phyloP scores from a whole-genome alignment of 164 flowering plant species.

The Liriodendron chinense region DNA sequence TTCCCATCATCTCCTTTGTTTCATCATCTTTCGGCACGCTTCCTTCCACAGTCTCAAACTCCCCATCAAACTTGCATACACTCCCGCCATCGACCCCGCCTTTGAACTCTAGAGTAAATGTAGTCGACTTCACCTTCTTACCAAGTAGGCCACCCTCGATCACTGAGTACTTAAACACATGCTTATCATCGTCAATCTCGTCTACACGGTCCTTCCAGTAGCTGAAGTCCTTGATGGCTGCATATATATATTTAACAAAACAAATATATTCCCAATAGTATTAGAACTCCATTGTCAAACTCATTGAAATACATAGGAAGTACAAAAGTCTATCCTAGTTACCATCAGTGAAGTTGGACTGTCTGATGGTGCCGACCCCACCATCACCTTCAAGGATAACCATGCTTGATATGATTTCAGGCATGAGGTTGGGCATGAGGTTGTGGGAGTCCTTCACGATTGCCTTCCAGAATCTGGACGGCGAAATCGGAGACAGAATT shows the following conservation, averaged over 20 bases:
- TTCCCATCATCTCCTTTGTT: background rate
- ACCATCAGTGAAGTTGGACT: constrained; percentile 9
- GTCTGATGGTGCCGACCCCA: background rate
- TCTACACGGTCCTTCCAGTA: constrained; percentile 4
- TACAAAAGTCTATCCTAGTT: background rate
- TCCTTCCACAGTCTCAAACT: constrained; percentile 3
- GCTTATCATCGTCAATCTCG: no score
- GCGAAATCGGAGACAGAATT: background rate
- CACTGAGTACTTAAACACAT: background rate
- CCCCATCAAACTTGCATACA: background rate
- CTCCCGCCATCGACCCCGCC: background rate
- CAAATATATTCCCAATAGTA: no score
- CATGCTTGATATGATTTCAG: background rate
- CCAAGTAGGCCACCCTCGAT: constrained; percentile 9
- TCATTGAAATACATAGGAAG: background rate
- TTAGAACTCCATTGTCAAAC: no score
- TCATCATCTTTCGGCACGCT: background rate
- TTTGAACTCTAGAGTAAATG: constrained; percentile 2
- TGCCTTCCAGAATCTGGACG: background rate
- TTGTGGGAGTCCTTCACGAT: constrained; percentile 3
- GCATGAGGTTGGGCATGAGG: constrained; percentile 7
- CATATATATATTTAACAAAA: background rate
- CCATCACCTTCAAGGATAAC: constrained; percentile 3
- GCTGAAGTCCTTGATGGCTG: constrained; percentile 4
- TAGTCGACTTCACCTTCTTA: constrained; percentile 3